Base-by-base conservation (phyloP, 495 filamentous ascomycete species). In the Aspergillus olivimuriae region DNA sequence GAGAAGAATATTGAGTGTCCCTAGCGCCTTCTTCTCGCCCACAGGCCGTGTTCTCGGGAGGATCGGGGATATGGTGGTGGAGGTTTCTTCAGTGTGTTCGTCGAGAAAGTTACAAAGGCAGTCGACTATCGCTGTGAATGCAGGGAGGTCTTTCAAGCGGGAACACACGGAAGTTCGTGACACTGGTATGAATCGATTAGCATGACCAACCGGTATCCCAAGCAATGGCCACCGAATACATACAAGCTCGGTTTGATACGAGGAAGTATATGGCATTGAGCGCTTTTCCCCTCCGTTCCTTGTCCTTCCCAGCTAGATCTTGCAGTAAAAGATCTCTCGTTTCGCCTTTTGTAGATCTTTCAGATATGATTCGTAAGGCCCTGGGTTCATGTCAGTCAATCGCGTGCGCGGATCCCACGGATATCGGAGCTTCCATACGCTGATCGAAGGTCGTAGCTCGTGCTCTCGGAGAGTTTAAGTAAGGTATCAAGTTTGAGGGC, bases 401-500 rank as follows among this genome's bases (percentile, higher is more conserved):
- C 17, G 7, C 31, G 35, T 23, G 18, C 17, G 34, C 15, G n/a
- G 4, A 6, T 14, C 16, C 11, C 12, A 39, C 11, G 11, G n/a
- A n/a, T 9, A 16, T 36, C 3, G 22, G 33, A 17, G 32, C 14
- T 10, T n/a, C 42, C 72, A 41, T 73, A 77, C 73, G 72, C 70
- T 43, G 67, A 60, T 50, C 71, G 66, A 39, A 77, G 70, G 41
- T 75, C 69, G 53, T 69, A 61, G 45, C 69, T 76, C 22, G 71
- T 64, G 56, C 68, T 72, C 43, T 68, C 60, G 34, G 66, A 66
- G 32, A 77, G 65, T 49, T 70, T 69, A 16, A 67, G 55, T 12
- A 77, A 65, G 1, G 74, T 74, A 36, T 73, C 63, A 41, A 77
- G 47, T 43, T 75, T 75, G 41, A 77, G 60, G 11, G 68, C 73